Evolutionary conservation across 495 filamentous ascomycete genomes (phyloP).

Genomic region (Lophium mytilinum): DNA sequence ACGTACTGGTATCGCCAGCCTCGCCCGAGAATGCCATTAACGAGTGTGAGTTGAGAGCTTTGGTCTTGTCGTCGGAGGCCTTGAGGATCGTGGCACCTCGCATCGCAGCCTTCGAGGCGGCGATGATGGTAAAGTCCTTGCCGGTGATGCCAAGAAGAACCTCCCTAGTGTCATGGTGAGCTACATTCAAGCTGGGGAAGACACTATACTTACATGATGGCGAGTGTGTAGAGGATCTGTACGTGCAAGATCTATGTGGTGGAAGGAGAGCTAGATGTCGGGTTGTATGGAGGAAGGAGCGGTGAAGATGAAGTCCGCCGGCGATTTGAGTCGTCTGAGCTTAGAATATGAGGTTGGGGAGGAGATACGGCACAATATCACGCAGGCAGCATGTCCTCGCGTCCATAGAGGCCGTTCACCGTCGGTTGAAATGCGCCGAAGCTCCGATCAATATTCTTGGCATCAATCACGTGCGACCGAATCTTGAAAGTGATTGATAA

Average conservation of each 20-base stretch:
- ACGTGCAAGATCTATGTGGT: not conserved
- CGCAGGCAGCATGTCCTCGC: no score
- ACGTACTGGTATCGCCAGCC: slow-evolving; percentile 85
- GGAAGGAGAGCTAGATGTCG: not conserved
- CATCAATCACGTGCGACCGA: no score
- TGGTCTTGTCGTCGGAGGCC: slow-evolving; percentile 92
- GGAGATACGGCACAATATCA: no score
- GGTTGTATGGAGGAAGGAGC: not conserved
- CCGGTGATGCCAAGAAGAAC: slow-evolving; percentile 95
- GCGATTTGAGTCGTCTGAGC: no score
- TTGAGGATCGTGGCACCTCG: slow-evolving; percentile 94
- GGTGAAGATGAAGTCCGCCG: not conserved
- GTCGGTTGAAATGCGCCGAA: no score
- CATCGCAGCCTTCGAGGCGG: slow-evolving; percentile 96
- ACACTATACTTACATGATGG: not conserved
- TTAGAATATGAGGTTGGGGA: no score
- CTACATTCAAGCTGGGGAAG: not conserved
- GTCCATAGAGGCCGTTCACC: no score
- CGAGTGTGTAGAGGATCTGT: not conserved
- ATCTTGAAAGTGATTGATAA: no score
- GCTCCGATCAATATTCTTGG: no score
- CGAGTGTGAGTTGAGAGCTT: slow-evolving; percentile 79
- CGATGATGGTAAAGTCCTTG: slow-evolving; percentile 97
- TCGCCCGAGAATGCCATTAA: slow-evolving; percentile 96
- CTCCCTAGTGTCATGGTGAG: slow-evolving; percentile 58